Evolutionary conservation across 2,329 filamentous ascomycete species (phyloP), one percentile per base, ranked within the genome.

Genomic region (Eurotiales sp.): DNA sequence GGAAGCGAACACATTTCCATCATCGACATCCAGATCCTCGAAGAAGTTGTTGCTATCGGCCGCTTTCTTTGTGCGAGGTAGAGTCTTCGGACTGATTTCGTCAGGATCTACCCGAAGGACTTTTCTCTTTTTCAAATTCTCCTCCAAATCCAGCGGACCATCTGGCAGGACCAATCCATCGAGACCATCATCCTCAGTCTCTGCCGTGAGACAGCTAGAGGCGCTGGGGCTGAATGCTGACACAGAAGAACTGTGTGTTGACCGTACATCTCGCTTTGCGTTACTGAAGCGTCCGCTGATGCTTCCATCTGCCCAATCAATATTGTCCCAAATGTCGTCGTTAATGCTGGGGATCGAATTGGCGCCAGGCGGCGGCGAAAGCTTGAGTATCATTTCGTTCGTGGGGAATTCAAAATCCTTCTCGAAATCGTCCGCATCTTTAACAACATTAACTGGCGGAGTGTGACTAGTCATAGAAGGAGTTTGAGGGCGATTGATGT

Each of bases 101-200:
- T 48, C 46, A 19, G 57, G 54, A 6, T 58, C 42, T 27, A 58
- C 42, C 23, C 76, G 73, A 17, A 70, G 67, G 45, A 75, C 81
- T 62, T 87, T 83, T 55, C 87, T 80, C 63, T 84, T 85, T 61
- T 86, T 85, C 37, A 97, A 75, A 47, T 90, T 84, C 57, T 90
- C 85, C 36, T 82, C 81, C 62, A 97, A 87, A 68, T 96, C 85
- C 47, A 99, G 77, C 17, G 89, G 89, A 1, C 90, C 91, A 49
- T 81, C 79, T 0, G 93, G 93, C 15, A 97, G 77, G 17, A 96
- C 77, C 12, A 99, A 78, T n/a, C 92, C 92, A 55, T 93, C 88
- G 54, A 97, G 81, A 6, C 88, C 87, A 68, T 97, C 92, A 59
- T 96, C 91, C 64, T 96, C 92, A 64, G 91, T 97, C 73, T 96